These are phyloP conservation scores for Cytospora mali DNA, from an alignment of 2,329 filamentous ascomycete genomes.

Conservation along the genomic window DNA sequence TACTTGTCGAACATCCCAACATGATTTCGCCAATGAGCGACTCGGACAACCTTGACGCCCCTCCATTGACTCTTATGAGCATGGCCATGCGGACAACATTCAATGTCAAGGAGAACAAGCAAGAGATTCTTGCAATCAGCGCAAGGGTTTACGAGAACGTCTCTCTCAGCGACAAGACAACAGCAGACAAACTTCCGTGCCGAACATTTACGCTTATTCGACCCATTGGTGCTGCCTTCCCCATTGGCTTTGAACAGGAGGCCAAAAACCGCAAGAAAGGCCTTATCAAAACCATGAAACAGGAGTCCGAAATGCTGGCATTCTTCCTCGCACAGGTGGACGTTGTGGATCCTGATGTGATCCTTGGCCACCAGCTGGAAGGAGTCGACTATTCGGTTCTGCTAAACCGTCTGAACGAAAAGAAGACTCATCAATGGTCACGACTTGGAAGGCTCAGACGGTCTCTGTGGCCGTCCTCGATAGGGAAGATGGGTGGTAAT, in stretches of 20 bases:
- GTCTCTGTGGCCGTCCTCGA: slow-evolving; percentile 81
- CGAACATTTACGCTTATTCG: slow-evolving; percentile 91
- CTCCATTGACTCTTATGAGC: slow-evolving; percentile 95
- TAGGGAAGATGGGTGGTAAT: slow-evolving; percentile 82
- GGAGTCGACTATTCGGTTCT: slow-evolving; percentile 94
- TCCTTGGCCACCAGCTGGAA: slow-evolving; percentile 94
- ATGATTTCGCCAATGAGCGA: slow-evolving; percentile 74
- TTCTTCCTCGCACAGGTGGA: slow-evolving; percentile 90
- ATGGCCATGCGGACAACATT: slow-evolving; percentile 84
- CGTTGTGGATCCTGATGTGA: slow-evolving; percentile 86
- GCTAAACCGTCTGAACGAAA: slow-evolving; percentile 82
- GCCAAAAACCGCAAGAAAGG: slow-evolving; percentile 73
- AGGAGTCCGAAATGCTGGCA: slow-evolving; percentile 80
- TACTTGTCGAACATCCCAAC: slow-evolving; percentile 77
- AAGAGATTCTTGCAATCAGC: slow-evolving; percentile 90
- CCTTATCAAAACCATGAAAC: slow-evolving; percentile 77
- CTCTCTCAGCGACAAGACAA: slow-evolving; percentile 81
- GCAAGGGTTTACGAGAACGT: slow-evolving; percentile 92
- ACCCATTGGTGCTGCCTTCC: slow-evolving; percentile 75
- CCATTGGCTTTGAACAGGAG: slow-evolving; percentile 81
- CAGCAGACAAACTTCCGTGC: slow-evolving; percentile 84
- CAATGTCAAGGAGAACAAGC: slow-evolving; percentile 91
- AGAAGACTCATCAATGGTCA: slow-evolving; percentile 93
- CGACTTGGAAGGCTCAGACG: slow-evolving; percentile 85
- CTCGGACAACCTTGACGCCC: slow-evolving; percentile 78